phyloP scores from a whole-genome alignment of 495 filamentous ascomycete genomes.

The Penicillium flavigenum region DNA sequence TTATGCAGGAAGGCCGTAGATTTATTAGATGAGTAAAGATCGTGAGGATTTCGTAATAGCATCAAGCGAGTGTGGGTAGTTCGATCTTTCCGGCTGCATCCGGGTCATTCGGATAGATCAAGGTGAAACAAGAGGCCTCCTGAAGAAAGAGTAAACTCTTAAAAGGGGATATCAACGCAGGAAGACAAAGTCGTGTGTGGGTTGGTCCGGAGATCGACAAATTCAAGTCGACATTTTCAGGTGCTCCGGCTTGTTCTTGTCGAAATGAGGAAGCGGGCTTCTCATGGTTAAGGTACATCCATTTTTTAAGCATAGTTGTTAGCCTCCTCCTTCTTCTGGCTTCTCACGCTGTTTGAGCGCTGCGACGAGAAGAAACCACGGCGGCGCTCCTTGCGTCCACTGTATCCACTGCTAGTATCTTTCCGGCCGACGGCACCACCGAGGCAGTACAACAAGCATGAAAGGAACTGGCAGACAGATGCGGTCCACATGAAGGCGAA shows the following conservation, averaged over 20 bases:
- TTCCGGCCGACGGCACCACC: constrained; percentile 40
- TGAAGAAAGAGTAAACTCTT: constrained; percentile 9
- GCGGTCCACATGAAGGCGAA: constrained; percentile 88
- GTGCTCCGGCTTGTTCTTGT: constrained; percentile 7
- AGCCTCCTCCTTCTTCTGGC: constrained; percentile 36
- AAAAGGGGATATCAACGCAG: constrained; percentile 20
- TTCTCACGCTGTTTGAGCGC: constrained; percentile 36
- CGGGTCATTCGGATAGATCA: constrained; percentile 5
- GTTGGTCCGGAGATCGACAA: neutral
- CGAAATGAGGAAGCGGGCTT: neutral
- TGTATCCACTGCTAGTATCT: constrained; percentile 36
- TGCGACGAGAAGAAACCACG: constrained; percentile 46
- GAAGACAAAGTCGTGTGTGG: constrained; percentile 14
- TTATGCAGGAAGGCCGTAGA: neutral
- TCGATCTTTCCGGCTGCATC: constrained; percentile 1
- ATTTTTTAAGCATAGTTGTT: constrained; percentile 31
- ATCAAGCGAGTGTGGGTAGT: constrained; percentile 25
- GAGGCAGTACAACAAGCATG: constrained; percentile 69
- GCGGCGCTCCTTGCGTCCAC: constrained; percentile 41
- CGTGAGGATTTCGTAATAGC: constrained; percentile 28
- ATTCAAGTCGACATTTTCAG: neutral
- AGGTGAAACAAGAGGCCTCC: constrained; percentile 14
- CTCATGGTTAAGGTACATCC: neutral
- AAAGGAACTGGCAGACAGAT: constrained; percentile 65
- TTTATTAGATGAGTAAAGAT: constrained; percentile 21